phyloP scores from a whole-genome alignment of 306 rosid species.

The Lablab purpureus region DNA sequence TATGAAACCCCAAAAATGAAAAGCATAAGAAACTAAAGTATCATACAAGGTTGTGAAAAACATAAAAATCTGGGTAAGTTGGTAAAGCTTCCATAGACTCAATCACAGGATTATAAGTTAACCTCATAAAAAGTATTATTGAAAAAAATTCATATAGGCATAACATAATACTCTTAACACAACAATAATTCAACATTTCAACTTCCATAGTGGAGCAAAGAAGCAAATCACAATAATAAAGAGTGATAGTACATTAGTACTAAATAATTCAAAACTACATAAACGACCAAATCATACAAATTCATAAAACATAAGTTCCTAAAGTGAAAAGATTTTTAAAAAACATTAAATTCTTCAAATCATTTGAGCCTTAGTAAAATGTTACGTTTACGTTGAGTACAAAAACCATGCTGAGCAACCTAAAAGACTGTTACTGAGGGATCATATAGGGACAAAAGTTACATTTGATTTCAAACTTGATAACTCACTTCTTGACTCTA shows the following conservation, averaged over 20 bases:
- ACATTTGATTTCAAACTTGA: neutral
- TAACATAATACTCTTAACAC: neutral
- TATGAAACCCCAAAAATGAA: slow-evolving; percentile 17
- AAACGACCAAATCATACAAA: neutral
- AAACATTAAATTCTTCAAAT: neutral
- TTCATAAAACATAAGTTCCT: neutral
- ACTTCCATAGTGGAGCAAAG: neutral
- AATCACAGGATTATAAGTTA: neutral
- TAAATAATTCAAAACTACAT: neutral
- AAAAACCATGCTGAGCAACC: neutral
- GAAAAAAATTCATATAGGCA: neutral
- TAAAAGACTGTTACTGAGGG: neutral
- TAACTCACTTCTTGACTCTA: neutral
- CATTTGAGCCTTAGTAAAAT: neutral
- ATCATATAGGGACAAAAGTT: neutral
- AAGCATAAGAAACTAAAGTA: slow-evolving; percentile 41
- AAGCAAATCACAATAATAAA: neutral
- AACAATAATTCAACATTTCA: neutral
- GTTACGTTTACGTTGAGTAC: neutral
- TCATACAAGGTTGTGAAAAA: neutral
- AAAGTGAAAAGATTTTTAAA: neutral
- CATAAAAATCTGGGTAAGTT: neutral
- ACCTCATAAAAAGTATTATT: neutral
- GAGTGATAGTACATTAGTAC: neutral
- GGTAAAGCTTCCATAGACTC: neutral